A percentile compares a stretch with the other conserved stretches of the same genome.
These are phyloP conservation scores for Periconia sp. DNA, from an alignment of 2,329 filamentous ascomycete genomes.

Conservation along the genomic window DNA sequence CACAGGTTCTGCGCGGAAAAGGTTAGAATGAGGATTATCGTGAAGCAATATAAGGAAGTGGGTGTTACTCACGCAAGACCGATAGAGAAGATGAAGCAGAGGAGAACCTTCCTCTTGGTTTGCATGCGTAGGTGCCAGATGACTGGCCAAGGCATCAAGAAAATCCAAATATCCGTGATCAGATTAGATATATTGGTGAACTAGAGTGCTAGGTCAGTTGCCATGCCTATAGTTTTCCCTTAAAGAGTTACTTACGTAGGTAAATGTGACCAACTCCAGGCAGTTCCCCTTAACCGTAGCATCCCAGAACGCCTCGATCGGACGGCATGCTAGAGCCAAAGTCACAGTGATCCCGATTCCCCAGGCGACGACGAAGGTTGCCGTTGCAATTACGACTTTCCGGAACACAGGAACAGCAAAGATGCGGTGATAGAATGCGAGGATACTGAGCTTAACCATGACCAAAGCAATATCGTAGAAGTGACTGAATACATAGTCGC, in stretches of 20 bases:
- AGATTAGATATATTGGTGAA: conserved; percentile 40
- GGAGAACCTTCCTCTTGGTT: conserved; percentile 34
- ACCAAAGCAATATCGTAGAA: conserved; percentile 38
- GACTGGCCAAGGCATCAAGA: conserved; percentile 37
- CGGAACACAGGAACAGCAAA: conserved; percentile 34
- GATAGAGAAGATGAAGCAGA: conserved; percentile 36
- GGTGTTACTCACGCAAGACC: conserved; percentile 30
- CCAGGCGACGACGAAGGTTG: conserved; percentile 30
- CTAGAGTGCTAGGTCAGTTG: neutral
- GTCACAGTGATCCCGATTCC: conserved; percentile 36
- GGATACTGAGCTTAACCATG: conserved; percentile 34
- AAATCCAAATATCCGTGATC: conserved; percentile 37
- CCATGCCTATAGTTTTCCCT: neutral
- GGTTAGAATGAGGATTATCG: neutral
- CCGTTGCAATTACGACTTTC: conserved; percentile 29
- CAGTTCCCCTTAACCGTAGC: conserved; percentile 27
- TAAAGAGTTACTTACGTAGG: conserved; percentile 14
- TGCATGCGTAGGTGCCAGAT: conserved; percentile 38
- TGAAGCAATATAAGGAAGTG: neutral
- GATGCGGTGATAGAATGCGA: conserved; percentile 37
- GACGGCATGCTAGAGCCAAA: conserved; percentile 29
- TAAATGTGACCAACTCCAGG: conserved; percentile 31
- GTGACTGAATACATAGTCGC: conserved; percentile 39
- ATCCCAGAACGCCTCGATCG: conserved; percentile 35
- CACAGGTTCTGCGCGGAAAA: conserved; percentile 27